Evolutionary conservation across 164 flowering plant species (phyloP).

Genomic region (Euptelea pleiosperma): DNA sequence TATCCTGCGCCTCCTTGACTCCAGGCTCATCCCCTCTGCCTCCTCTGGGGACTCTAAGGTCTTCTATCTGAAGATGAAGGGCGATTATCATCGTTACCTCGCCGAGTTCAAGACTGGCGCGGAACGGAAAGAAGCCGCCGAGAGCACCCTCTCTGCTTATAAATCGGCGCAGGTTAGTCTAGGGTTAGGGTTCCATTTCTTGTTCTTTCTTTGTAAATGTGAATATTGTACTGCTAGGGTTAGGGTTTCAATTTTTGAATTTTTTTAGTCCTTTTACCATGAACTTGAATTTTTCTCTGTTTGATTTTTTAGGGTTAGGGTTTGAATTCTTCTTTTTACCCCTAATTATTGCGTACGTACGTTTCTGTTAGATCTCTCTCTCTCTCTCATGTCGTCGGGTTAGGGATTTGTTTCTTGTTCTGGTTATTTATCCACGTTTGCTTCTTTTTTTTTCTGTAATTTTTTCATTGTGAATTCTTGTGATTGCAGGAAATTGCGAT

Average conservation of each 20-base stretch:
- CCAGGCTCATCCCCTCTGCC: constrained; percentile 54
- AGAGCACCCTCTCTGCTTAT: constrained; percentile 71
- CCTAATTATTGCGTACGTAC: no score
- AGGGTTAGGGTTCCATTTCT: background rate
- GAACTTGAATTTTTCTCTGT: no score
- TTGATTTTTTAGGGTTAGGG: constrained; percentile 8
- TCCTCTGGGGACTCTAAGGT: constrained; percentile 67
- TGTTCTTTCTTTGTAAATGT: no score
- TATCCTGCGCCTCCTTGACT: constrained; percentile 57
- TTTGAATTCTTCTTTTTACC: no score
- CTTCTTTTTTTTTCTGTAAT: background rate
- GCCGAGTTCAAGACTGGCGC: constrained; percentile 81
- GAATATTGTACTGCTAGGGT: background rate
- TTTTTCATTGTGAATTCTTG: background rate
- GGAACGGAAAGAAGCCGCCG: constrained; percentile 78
- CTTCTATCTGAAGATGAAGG: constrained; percentile 81
- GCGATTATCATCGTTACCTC: constrained; percentile 73
- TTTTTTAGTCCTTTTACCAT: background rate
- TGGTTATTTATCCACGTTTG: no score
- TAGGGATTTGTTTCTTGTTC: background rate
- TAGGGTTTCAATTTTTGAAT: background rate
- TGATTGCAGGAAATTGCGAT: constrained; percentile 72
- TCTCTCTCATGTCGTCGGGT: background rate
- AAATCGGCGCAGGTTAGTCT: constrained; percentile 66
- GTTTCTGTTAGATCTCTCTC: background rate